Evolutionary conservation across 2,329 filamentous ascomycete species (phyloP).

Genomic region (Ascochyta fabae): DNA sequence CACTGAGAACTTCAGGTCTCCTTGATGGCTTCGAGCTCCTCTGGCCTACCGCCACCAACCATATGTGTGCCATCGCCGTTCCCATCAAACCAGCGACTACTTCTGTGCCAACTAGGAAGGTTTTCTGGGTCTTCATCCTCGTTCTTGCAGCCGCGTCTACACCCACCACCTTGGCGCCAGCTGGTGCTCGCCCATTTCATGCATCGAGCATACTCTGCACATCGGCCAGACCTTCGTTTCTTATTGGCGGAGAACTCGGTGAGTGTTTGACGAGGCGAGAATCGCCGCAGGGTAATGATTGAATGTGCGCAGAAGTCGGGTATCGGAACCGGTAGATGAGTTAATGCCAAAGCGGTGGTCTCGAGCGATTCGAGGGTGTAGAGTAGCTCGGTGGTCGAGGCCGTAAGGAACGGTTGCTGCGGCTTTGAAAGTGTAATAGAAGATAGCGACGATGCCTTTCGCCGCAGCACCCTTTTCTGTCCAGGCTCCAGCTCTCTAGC

Average conservation of each 20-base stretch:
- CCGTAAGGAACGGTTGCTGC: constrained; percentile 29
- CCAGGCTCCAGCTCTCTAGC: constrained; percentile 9
- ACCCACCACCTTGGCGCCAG: constrained; percentile 42
- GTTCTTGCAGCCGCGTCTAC: constrained; percentile 40
- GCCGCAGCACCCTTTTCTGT: constrained; percentile 24
- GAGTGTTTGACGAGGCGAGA: constrained; percentile 34
- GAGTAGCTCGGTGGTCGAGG: constrained; percentile 31
- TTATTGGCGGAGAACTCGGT: constrained; percentile 31
- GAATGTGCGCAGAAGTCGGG: constrained; percentile 43
- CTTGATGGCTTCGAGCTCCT: constrained; percentile 17
- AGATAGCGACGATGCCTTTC: constrained; percentile 26
- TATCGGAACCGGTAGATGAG: constrained; percentile 32
- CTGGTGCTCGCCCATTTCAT: constrained; percentile 43
- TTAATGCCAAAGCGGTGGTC: constrained; percentile 38
- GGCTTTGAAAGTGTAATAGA: constrained; percentile 14
- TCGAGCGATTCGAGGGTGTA: constrained; percentile 44
- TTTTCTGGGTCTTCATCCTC: constrained; percentile 43
- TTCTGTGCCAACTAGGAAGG: constrained; percentile 45
- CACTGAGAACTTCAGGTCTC: constrained; percentile 4
- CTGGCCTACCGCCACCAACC: constrained; percentile 34
- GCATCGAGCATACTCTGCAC: constrained; percentile 43
- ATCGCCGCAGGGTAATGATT: constrained; percentile 38
- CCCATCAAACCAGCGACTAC: constrained; percentile 41
- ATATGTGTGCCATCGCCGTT: constrained; percentile 38
- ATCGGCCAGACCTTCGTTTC: constrained; percentile 27